A percentile compares a stretch with the other conserved stretches of the same genome.
Evolutionary conservation across 1,139 yeast genomes (phyloP).

Genomic region (Yamadazyma spencermartinsiae): DNA sequence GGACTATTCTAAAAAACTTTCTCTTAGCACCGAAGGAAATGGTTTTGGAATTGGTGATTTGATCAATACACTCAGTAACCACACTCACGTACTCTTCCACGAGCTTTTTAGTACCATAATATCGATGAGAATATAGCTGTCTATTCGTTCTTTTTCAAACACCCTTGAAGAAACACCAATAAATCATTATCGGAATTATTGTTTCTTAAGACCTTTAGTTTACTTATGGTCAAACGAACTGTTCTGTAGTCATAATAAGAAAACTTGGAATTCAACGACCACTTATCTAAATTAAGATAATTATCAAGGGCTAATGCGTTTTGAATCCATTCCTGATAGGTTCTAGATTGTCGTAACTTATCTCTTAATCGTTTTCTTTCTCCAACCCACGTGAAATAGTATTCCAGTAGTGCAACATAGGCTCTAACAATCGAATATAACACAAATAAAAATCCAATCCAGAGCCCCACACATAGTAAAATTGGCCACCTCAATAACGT

Average conservation of each 20-base stretch:
- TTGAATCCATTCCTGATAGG: conserved; percentile 62
- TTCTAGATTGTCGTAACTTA: conserved; percentile 46
- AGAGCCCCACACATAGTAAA: conserved; percentile 47
- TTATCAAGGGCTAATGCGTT: conserved; percentile 61
- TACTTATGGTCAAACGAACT: conserved; percentile 49
- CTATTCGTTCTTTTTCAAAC: conserved; percentile 69
- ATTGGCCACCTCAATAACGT: conserved; percentile 67
- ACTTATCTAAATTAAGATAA: conserved; percentile 57
- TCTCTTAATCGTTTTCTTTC: conserved; percentile 51
- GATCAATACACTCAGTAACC: conserved; percentile 49
- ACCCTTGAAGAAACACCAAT: conserved; percentile 60
- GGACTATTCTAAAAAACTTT: conserved; percentile 56
- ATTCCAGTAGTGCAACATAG: conserved; percentile 66
- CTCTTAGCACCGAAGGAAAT: conserved; percentile 45
- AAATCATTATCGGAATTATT: conserved; percentile 45
- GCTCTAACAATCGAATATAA: conserved; percentile 56
- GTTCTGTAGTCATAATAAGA: conserved; percentile 71
- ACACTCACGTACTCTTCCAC: conserved; percentile 58
- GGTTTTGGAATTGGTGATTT: conserved; percentile 38
- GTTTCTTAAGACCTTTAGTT: conserved; percentile 39
- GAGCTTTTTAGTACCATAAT: conserved; percentile 69
- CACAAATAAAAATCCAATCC: conserved; percentile 54
- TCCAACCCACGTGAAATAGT: conserved; percentile 60
- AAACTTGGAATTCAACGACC: conserved; percentile 64
- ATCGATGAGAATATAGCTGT: conserved; percentile 68